These are phyloP conservation scores for Suaeda aralocaspica DNA, from an alignment of 148 eudicot species.

Conservation along the genomic window DNA sequence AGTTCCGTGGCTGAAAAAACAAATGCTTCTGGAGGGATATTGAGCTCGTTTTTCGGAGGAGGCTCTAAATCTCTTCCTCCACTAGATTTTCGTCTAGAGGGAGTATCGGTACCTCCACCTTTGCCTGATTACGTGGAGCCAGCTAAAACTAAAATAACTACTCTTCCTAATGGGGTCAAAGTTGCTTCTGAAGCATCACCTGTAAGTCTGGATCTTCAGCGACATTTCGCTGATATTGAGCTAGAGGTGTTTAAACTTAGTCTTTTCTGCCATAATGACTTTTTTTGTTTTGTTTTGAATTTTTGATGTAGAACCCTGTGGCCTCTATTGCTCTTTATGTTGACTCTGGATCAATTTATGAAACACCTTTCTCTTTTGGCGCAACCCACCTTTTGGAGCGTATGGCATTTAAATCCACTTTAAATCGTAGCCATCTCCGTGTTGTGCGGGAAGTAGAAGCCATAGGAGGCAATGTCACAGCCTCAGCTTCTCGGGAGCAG, in stretches of 20 bases:
- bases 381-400: slow-evolving; percentile 89
- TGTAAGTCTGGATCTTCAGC: slow-evolving; percentile 51
- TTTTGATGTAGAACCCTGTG: slow-evolving; percentile 58
- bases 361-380: slow-evolving; percentile 65
- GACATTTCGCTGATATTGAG: not conserved
- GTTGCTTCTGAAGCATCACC: slow-evolving; percentile 82
- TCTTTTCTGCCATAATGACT: not conserved
- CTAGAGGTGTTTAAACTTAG: not conserved
- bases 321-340: slow-evolving; percentile 87
- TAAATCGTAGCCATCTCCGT: slow-evolving; percentile 78
- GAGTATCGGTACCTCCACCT: slow-evolving; percentile 56
- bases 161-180: slow-evolving; percentile 79
- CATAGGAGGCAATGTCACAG: slow-evolving; percentile 75
- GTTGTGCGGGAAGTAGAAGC: slow-evolving; percentile 96
- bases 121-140: slow-evolving; percentile 78
- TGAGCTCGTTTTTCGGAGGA: slow-evolving; percentile 73
- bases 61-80: slow-evolving; percentile 54
- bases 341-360: slow-evolving; percentile 81
- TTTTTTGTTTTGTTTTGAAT: slow-evolving; percentile 6
- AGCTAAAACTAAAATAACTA: slow-evolving; percentile 69
- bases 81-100: slow-evolving; percentile 68
- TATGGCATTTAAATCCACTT: slow-evolving; percentile 92
- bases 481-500: slow-evolving; percentile 92
- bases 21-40: slow-evolving; percentile 61
- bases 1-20: slow-evolving; percentile 61